Evolutionary conservation across 257 asterid species (phyloP).

Genomic region (Solanum pinnatisectum): DNA sequence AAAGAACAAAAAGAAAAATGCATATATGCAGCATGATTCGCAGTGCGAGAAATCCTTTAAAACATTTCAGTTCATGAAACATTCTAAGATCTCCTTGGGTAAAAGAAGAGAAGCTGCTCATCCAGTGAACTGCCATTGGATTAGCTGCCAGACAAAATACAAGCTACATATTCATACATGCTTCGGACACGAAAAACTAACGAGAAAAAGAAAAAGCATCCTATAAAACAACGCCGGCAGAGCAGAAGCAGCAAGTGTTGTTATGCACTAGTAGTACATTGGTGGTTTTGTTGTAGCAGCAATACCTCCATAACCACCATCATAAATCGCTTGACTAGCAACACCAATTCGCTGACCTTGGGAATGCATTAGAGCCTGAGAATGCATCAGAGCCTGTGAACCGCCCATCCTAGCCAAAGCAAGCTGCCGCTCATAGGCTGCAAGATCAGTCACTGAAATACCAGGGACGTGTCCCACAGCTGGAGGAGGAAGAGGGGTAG

Average conservation of each 20-base stretch:
- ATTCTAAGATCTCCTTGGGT: background rate
- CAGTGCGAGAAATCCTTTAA: background rate
- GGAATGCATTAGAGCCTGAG: conserved; percentile 48
- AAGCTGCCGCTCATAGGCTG: conserved; percentile 52
- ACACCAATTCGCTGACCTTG: conserved; percentile 59
- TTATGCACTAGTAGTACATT: conserved; percentile 34
- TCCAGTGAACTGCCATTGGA: background rate
- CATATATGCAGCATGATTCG: background rate
- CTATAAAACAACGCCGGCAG: background rate
- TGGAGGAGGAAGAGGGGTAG: conserved; percentile 70
- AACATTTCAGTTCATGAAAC: background rate
- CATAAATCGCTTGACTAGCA: conserved; percentile 43
- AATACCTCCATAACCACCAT: conserved; percentile 35
- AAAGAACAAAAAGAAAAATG: background rate
- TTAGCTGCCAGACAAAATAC: background rate
- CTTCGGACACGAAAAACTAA: background rate
- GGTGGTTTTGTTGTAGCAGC: conserved; percentile 39
- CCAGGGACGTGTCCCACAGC: conserved; percentile 40
- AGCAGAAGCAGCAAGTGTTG: background rate
- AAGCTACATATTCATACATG: background rate
- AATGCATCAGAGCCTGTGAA: conserved; percentile 53
- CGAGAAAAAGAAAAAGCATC: background rate
- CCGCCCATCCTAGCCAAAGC: conserved; percentile 51
- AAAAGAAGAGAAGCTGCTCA: background rate
- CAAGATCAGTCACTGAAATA: conserved; percentile 46